Evolutionary conservation across 2,329 filamentous ascomycete genomes (phyloP).

Genomic region (Penicillium sp.): DNA sequence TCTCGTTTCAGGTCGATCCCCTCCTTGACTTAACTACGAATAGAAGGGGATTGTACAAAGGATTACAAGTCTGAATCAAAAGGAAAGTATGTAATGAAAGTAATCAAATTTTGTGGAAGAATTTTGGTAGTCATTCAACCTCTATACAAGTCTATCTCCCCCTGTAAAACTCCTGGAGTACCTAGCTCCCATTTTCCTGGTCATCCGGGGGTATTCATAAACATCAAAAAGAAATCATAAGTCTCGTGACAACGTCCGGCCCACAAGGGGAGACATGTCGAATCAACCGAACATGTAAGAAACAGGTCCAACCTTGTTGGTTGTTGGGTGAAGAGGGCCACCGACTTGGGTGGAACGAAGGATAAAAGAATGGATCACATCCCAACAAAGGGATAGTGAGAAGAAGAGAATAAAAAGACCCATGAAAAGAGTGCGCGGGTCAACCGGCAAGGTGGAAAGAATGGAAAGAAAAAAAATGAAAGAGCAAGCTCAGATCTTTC

Average conservation of each 20-base stretch:
- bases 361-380: slow-evolving; percentile 8
- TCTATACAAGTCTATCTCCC: slow-evolving; percentile 22
- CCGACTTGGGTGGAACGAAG: slow-evolving; percentile 13
- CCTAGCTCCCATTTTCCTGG: slow-evolving; percentile 12
- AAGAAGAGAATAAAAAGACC: slow-evolving; percentile 15
- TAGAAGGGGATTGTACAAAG: too few relatives aligned
- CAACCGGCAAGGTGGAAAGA: slow-evolving; percentile 25
- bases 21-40: background rate
- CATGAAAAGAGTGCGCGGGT: slow-evolving; percentile 27
- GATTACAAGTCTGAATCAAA: background rate
- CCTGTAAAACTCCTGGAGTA: slow-evolving; percentile 14
- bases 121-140: slow-evolving; percentile 8
- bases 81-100: background rate
- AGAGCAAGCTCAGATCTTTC: slow-evolving; percentile 7
- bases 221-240: slow-evolving; percentile 25
- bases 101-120: slow-evolving; percentile 8
- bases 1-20: background rate
- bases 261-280: slow-evolving; percentile 21
- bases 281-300: slow-evolving; percentile 26
- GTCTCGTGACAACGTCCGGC: slow-evolving; percentile 23
- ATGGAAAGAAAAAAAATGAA: slow-evolving; percentile 3
- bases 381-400: slow-evolving; percentile 1
- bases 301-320: slow-evolving; percentile 13
- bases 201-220: slow-evolving; percentile 23
- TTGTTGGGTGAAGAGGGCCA: slow-evolving; percentile 9